Conservation (phyloP, 495 filamentous ascomycete genomes). For the Hypomontagnella monticulosa region DNA sequence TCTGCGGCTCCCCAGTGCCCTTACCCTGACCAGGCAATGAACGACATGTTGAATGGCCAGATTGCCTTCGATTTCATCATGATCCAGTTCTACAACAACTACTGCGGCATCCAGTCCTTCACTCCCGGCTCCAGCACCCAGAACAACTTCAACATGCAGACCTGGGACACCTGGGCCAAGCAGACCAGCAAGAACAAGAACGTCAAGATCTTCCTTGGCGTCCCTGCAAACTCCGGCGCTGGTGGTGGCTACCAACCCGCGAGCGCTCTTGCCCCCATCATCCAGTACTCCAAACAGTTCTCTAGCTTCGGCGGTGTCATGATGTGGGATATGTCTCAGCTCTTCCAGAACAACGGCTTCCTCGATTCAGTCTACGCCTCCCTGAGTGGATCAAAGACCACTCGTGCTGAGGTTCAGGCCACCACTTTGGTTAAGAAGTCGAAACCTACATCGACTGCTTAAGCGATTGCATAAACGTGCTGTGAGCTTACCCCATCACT, state of each 20-base stretch:
- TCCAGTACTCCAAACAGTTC: slow-evolving; percentile 62
- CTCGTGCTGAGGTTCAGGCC: slow-evolving; percentile 16
- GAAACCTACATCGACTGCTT: slow-evolving; percentile 17
- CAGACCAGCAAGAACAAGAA: slow-evolving; percentile 66
- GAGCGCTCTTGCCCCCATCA: slow-evolving; percentile 55
- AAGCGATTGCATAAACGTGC: slow-evolving; percentile 49
- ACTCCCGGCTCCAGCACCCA: slow-evolving; percentile 53
- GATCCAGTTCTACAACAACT: slow-evolving; percentile 77
- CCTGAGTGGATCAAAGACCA: slow-evolving; percentile 35
- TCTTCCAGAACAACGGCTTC: slow-evolving; percentile 67
- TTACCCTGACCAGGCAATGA: slow-evolving; percentile 69
- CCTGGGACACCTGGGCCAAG: slow-evolving; percentile 78
- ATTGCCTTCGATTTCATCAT: slow-evolving; percentile 71
- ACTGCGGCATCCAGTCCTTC: slow-evolving; percentile 68
- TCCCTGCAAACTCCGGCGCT: slow-evolving; percentile 69
- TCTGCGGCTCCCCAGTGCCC: slow-evolving; percentile 75
- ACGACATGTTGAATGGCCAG: slow-evolving; percentile 62
- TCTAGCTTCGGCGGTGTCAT: slow-evolving; percentile 74
- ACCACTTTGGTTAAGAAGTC: slow-evolving; percentile 34
- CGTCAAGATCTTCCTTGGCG: slow-evolving; percentile 72
- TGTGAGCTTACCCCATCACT: slow-evolving; percentile 30
- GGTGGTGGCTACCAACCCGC: slow-evolving; percentile 67
- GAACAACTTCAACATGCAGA: slow-evolving; percentile 72
- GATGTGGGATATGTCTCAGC: slow-evolving; percentile 76
- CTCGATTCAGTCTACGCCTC: slow-evolving; percentile 53